phyloP scores from a whole-genome alignment of 1,139 yeast species.

The Suhomyces chickasaworum region DNA sequence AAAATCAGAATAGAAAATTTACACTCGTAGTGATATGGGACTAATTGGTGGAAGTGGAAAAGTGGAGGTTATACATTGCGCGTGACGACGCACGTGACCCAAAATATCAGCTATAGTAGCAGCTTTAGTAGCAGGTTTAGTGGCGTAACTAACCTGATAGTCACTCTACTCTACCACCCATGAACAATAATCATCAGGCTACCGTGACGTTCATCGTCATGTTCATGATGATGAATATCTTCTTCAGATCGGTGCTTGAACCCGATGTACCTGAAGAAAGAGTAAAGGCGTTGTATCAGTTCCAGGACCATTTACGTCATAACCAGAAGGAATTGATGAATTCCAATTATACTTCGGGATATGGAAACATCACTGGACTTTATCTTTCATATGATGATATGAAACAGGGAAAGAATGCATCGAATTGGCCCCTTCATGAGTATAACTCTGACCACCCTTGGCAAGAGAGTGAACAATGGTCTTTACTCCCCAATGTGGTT shows the following conservation, averaged over 20 bases:
- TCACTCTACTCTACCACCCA: no score
- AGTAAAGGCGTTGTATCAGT: constrained; percentile 29
- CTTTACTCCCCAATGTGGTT: constrained; percentile 63
- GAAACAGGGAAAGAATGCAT: constrained; percentile 39
- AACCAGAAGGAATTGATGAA: constrained; percentile 37
- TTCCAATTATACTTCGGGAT: constrained; percentile 53
- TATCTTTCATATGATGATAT: constrained; percentile 62
- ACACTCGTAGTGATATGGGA: no score
- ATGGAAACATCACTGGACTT: constrained; percentile 76
- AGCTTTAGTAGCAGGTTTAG: no score
- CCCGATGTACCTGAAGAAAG: constrained; percentile 19
- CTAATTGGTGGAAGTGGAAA: no score
- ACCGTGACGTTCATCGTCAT: constrained; percentile 40
- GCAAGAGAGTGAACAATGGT: constrained; percentile 53
- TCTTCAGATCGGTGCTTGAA: constrained; percentile 35
- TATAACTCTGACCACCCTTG: constrained; percentile 47
- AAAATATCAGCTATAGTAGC: no score
- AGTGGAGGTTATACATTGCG: neutral
- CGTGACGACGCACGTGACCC: constrained; percentile 3
- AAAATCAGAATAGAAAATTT: no score
- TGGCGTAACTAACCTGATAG: neutral
- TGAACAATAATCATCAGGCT: constrained; percentile 39
- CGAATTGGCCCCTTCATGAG: constrained; percentile 60
- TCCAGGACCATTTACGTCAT: constrained; percentile 34
- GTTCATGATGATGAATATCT: constrained; percentile 40